Base-by-base conservation (phyloP, 192 early-diverging fungal genomes). In the Funneliformis geosporum region DNA sequence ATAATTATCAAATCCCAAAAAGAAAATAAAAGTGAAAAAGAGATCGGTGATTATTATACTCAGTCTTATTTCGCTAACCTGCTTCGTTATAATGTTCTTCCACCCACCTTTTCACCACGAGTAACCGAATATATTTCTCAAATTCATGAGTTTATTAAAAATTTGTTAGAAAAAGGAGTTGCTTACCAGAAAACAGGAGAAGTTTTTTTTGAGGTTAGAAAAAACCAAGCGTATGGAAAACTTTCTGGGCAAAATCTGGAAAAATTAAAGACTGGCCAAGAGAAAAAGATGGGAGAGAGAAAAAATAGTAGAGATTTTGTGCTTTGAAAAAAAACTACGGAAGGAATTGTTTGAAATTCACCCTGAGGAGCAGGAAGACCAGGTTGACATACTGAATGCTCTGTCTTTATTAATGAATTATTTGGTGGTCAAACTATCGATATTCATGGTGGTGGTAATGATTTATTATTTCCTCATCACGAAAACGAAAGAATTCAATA, bases 401-500 rank as follows among this genome's bases (percentile, higher is more conserved):
- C 62, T 7, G 62, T 65, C 9, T 65, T 65, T 65, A 65, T 65
- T 65, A 4, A 65, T 65, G 62, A 65, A 65, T 65, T 65, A 27
- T 65, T 65, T 65, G 12, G 21, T 33, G 18, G 62, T 4, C 7
- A 65, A 18, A 65, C 62, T 21, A 65, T 65, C 21, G 62, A 65
- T 18, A 65, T 65, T 18, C 62, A 65, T 2, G 62, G 62, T 1
- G 62, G 62, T 1, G 62, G 62, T 18, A 65, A 65, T 21, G 62
- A 65, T 65, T 65, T 65, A 65, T 33, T 65, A 65, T 65, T 65
- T 18, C 62, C 62, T 2, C 62, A 65, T 18, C 62, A 65, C 18
- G 62, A 65, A 65, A 65, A 65, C 21, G 62, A 65, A 65, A 65
- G 62, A 18, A 65, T 65, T 14, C 62, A 65, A 65, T 65, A 65